Percentiles rank a stretch among this genome's conserved stretches.
Evolutionary conservation across 495 filamentous ascomycete genomes (phyloP).

Genomic region (Lepidopterella palustris): DNA sequence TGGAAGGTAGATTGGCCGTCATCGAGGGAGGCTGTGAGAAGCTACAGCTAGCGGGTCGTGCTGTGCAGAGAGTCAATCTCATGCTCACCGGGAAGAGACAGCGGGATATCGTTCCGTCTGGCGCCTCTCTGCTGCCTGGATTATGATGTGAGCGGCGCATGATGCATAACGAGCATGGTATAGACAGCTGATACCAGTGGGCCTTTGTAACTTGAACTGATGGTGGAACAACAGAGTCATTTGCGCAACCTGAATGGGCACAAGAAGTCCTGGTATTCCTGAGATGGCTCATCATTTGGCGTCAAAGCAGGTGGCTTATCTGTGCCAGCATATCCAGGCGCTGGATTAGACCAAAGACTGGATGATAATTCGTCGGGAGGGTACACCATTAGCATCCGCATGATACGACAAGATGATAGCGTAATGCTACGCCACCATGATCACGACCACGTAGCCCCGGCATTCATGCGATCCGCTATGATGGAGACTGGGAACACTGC

Average conservation of each 20-base stretch:
- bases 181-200: conserved; percentile 12
- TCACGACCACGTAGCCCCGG: too few relatives aligned
- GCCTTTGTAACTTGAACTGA: conserved; percentile 16
- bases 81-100: conserved; percentile 14
- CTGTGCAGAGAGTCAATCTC: not conserved
- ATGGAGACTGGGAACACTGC: too few relatives aligned
- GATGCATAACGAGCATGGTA: conserved; percentile 15
- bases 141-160: conserved; percentile 12
- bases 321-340: conserved; percentile 7
- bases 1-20: not conserved
- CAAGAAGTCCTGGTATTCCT: conserved; percentile 16
- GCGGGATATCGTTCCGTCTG: conserved; percentile 13
- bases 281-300: conserved; percentile 6
- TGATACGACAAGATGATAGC: too few relatives aligned
- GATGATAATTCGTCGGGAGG: not conserved
- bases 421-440: too few relatives aligned
- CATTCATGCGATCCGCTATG: too few relatives aligned
- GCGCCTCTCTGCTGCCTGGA: conserved; percentile 19
- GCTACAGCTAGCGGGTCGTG: not conserved
- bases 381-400: not conserved
- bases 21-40: conserved; percentile 3
- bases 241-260: conserved; percentile 16
- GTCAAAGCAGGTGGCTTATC: conserved; percentile 2
- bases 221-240: conserved; percentile 17
- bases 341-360: conserved; percentile 5